Percentiles rank a stretch among this genome's conserved stretches.
phyloP scores from a whole-genome alignment of 225 moss, liverwort and hornwort genomes.

The Straminergon stramineum region DNA sequence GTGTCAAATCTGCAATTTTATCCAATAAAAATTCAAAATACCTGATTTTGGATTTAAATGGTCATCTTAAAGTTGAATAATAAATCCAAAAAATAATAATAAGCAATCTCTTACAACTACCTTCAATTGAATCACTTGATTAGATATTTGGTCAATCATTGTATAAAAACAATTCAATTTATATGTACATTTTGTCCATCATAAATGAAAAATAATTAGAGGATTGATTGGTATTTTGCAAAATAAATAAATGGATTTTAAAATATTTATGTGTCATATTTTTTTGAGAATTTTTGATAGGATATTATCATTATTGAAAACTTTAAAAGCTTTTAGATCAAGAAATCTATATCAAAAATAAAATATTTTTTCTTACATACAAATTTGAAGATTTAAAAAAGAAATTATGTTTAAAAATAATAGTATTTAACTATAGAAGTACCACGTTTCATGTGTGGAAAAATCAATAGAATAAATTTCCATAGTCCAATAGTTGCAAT shows the following conservation, averaged over 20 bases:
- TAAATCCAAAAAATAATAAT: not conserved
- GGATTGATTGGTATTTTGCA: not conserved
- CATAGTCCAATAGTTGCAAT: not conserved
- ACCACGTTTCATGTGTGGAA: rapidly evolving
- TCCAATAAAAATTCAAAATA: not conserved
- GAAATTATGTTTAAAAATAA: not conserved
- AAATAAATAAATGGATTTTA: not conserved
- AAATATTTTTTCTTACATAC: not conserved
- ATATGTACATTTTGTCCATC: no score
- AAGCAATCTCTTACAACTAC: not conserved
- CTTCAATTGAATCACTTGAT: not conserved
- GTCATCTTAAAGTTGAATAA: not conserved
- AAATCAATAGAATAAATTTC: not conserved
- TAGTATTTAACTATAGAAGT: not conserved
- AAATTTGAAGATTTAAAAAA: not conserved
- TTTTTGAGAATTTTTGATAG: not conserved
- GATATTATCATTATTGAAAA: not conserved
- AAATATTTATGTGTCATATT: not conserved
- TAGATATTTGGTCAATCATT: not conserved
- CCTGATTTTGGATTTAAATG: not conserved
- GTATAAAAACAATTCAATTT: not conserved
- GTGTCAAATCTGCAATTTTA: not conserved
- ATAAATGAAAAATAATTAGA: not conserved
- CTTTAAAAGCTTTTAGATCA: not conserved
- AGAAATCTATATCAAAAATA: not conserved